phyloP scores from a whole-genome alignment of 2,329 filamentous ascomycete species.

The Onygena corvina region DNA sequence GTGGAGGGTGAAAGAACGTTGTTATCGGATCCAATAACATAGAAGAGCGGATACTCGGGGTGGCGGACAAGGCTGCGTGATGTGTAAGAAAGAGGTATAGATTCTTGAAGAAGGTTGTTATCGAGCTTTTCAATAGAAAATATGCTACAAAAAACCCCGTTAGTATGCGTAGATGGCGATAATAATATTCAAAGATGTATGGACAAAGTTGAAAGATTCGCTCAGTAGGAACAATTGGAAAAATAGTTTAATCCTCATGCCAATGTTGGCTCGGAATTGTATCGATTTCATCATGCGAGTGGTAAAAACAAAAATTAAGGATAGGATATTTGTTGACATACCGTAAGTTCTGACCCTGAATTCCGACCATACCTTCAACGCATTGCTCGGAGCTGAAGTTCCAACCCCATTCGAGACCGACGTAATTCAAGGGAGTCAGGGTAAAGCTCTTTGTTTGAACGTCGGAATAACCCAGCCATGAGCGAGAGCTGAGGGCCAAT shows the following conservation, averaged over 20 bases:
- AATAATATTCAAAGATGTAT: conserved; percentile 28
- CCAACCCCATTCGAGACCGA: conserved; percentile 82
- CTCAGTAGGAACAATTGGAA: conserved; percentile 98
- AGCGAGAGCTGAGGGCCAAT: conserved; percentile 76
- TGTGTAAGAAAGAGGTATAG: conserved; percentile 77
- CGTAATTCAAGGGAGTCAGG: conserved; percentile 82
- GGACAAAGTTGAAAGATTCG: conserved; percentile 16
- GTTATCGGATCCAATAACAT: conserved; percentile 87
- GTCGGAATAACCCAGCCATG: conserved; percentile 94
- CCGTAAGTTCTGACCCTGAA: conserved; percentile 78
- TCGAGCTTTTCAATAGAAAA: conserved; percentile 81
- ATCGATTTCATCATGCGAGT: conserved; percentile 50
- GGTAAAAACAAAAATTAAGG: not conserved
- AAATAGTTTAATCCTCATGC: conserved; percentile 39
- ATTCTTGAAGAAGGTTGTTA: conserved; percentile 75
- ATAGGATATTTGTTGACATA: conserved; percentile 37
- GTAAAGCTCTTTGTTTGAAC: conserved; percentile 77
- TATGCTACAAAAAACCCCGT: conserved; percentile 46
- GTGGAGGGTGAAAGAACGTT: conserved; percentile 77
- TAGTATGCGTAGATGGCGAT: not conserved
- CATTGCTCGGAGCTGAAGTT: conserved; percentile 95
- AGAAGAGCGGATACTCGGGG: conserved; percentile 78
- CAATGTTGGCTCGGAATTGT: conserved; percentile 21
- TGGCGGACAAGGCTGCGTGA: conserved; percentile 79
- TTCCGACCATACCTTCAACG: conserved; percentile 84